Base-by-base conservation (phyloP, 2,329 filamentous ascomycete genomes). In the Sporothrix schenckii region DNA sequence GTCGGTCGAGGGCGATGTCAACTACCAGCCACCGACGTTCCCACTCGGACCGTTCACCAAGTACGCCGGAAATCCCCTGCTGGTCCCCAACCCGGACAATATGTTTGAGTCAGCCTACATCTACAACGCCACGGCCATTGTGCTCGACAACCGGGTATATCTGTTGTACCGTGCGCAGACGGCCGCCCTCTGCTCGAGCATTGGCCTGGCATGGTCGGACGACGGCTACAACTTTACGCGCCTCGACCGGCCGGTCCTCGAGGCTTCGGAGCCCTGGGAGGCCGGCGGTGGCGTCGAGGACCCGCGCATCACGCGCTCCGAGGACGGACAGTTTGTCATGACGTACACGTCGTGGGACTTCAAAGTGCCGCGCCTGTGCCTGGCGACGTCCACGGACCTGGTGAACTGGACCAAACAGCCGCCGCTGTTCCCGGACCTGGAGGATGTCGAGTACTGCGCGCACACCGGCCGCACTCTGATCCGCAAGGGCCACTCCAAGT, bases 121-220 rank as follows among this genome's bases (percentile, higher is more conserved):
- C 52, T 68, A 68, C 66, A 68, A 68, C 52, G 66, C 66, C 11
- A 34, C 66, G 4, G 66, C 66, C 34, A 68, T 68, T 21, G 50
- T 68, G 34, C 66, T 68, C 13, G 66, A 68, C 24, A 39, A 56
- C 52, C 50, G 50, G 21, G 66, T 68, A 1, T 68, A 56, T n/a
- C 73, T 81, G 19, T 74, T 80, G 4, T 80, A 80, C 73, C 77
- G 78, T 10, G 79, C 79, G 3, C 79, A 80, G 70, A 78, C 80
- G 71, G 72, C 72, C 0, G 75, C 73, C 19, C 76, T 76, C 52
- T 76, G 75, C 4, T 79, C 78, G 19, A 76, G 74, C 44, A 77
- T 80, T 41, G 78, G 79, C 9, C 75, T 80, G 1, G 79, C 79
- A 3, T 80, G 78, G 79, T 80, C 78, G 2, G 75, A 70, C 39